A percentile compares a stretch with the other conserved stretches of the same genome.
Evolutionary conservation across 805 yeast genomes (phyloP).

Genomic region (Nakazawaea ernobii): DNA sequence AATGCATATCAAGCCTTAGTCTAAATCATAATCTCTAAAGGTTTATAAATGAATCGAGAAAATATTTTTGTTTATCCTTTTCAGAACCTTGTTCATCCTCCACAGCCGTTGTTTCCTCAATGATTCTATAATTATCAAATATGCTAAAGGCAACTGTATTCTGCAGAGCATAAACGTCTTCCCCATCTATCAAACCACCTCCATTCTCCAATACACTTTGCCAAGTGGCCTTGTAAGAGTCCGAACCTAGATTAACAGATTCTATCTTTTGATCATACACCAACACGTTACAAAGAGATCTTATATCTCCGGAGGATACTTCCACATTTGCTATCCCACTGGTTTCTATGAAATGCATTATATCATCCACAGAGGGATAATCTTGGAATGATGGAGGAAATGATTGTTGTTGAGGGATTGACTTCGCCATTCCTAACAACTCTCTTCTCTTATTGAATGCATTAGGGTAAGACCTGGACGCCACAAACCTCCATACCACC

Average conservation of each 20-base stretch:
- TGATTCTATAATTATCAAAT: constrained; percentile 25
- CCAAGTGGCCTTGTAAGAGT: constrained; percentile 77
- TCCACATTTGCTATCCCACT: constrained; percentile 81
- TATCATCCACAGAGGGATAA: constrained; percentile 67
- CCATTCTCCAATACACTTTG: constrained; percentile 73
- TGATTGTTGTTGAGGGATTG: constrained; percentile 32
- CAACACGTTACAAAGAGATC: constrained; percentile 81
- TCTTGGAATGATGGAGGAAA: constrained; percentile 56
- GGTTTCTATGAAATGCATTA: constrained; percentile 64
- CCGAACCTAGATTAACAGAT: constrained; percentile 41
- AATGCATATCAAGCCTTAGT: too few relatives aligned
- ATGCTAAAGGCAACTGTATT: constrained; percentile 23
- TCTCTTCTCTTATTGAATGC: constrained; percentile 44
- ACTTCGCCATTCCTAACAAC: constrained; percentile 20
- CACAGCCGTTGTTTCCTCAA: constrained; percentile 16
- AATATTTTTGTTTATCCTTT: not conserved
- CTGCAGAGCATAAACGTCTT: constrained; percentile 23
- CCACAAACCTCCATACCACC: constrained; percentile 84
- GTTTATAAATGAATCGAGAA: constrained; percentile 9
- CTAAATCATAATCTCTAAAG: not conserved
- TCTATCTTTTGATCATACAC: constrained; percentile 85
- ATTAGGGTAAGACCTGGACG: constrained; percentile 69
- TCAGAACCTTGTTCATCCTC: constrained; percentile 7
- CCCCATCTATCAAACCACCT: constrained; percentile 29
- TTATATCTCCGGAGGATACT: constrained; percentile 63